A percentile compares a stretch with the other conserved stretches of the same genome.
phyloP scores from a whole-genome alignment of 768 basidiomycete species.

The Russula earlei region DNA sequence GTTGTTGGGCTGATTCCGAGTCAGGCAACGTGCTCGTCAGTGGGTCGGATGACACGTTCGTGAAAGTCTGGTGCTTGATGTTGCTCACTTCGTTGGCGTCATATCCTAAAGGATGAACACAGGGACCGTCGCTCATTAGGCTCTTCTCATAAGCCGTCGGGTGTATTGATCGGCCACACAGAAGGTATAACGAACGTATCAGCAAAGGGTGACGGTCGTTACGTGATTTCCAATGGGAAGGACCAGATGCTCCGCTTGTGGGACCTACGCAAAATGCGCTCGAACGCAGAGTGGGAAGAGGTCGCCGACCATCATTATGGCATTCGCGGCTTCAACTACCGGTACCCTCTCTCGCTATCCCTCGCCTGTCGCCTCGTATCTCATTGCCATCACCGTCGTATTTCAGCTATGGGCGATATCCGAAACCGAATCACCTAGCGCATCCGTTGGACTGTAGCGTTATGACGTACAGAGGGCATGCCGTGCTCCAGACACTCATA shows the following conservation, averaged over 20 bases:
- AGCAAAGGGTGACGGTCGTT: constrained; percentile 93
- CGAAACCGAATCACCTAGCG: constrained; percentile 46
- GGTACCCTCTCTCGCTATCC: constrained; percentile 36
- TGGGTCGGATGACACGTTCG: constrained; percentile 87
- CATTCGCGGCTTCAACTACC: constrained; percentile 63
- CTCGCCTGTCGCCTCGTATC: background rate
- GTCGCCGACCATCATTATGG: constrained; percentile 46
- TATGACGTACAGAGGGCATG: constrained; percentile 91
- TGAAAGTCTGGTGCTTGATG: constrained; percentile 81
- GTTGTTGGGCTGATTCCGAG: constrained; percentile 89
- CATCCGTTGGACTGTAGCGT: constrained; percentile 90
- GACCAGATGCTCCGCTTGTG: constrained; percentile 88
- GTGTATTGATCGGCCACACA: constrained; percentile 89
- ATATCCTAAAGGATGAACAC: background rate
- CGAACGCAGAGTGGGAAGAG: constrained; percentile 53
- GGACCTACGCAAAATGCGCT: constrained; percentile 91
- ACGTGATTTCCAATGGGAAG: constrained; percentile 92
- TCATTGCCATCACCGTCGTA: background rate
- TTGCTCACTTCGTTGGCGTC: background rate
- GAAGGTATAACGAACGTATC: constrained; percentile 94
- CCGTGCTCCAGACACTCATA: constrained; percentile 84
- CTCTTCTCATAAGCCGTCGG: constrained; percentile 64
- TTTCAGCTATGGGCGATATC: constrained; percentile 53
- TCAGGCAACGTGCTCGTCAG: constrained; percentile 93
- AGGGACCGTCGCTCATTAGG: constrained; percentile 47